Percentiles rank a stretch among this genome's conserved stretches.
Evolutionary conservation across 2,329 filamentous ascomycete species (phyloP).

Genomic region (Rutstroemia sp.): DNA sequence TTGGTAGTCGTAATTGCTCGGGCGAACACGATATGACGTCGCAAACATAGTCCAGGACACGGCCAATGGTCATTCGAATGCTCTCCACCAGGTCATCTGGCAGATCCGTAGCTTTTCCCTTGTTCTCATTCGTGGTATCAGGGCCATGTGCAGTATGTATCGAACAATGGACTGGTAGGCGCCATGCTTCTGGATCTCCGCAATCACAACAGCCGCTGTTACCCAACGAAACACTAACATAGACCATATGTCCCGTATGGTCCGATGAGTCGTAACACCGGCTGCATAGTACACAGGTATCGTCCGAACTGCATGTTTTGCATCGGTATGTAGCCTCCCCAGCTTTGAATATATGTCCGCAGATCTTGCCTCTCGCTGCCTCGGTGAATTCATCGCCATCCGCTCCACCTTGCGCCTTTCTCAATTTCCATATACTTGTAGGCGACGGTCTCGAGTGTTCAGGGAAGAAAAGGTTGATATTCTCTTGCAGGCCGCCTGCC

Average conservation of each 20-base stretch:
- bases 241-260: slow-evolving; percentile 86
- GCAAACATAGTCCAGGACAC: slow-evolving; percentile 88
- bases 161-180: slow-evolving; percentile 77
- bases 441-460: slow-evolving; percentile 51
- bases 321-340: slow-evolving; percentile 93
- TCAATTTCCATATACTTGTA: slow-evolving; percentile 61
- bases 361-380: slow-evolving; percentile 83
- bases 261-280: slow-evolving; percentile 94
- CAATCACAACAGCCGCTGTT: slow-evolving; percentile 98
- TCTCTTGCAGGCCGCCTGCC: slow-evolving; percentile 65
- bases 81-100: slow-evolving; percentile 69
- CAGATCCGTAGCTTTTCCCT: slow-evolving; percentile 54
- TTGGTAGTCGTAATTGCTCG: slow-evolving; percentile 82
- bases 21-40: slow-evolving; percentile 97
- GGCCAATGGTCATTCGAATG: slow-evolving; percentile 78
- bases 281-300: slow-evolving; percentile 91
- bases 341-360: slow-evolving; percentile 92
- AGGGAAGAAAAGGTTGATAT: slow-evolving; percentile 77
- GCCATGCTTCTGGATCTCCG: slow-evolving; percentile 93
- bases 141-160: slow-evolving; percentile 70
- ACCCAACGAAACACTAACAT: slow-evolving; percentile 78
- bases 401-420: slow-evolving; percentile 82
- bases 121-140: slow-evolving; percentile 41
- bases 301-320: slow-evolving; percentile 88
- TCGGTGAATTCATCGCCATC: slow-evolving; percentile 94